Evolutionary conservation across 805 yeast genomes (phyloP).

Genomic region (Ogataea chonburiensis): DNA sequence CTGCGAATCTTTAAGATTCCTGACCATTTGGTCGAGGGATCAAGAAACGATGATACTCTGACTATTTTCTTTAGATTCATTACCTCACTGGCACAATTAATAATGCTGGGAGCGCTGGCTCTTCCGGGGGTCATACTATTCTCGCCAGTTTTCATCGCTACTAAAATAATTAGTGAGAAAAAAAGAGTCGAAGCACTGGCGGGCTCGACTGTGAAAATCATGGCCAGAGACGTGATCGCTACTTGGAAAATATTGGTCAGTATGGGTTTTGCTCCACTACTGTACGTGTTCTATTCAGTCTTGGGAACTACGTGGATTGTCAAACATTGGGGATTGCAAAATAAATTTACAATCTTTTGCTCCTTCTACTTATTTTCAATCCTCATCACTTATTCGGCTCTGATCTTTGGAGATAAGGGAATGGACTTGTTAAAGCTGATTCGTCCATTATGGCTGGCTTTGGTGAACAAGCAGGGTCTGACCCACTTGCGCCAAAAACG

Average conservation of each 20-base stretch:
- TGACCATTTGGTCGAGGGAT: constrained; percentile 58
- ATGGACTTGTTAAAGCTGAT: constrained; percentile 82
- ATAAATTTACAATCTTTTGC: constrained; percentile 33
- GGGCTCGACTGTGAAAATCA: constrained; percentile 83
- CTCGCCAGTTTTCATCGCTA: constrained; percentile 80
- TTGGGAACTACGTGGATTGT: constrained; percentile 45
- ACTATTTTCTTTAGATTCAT: constrained; percentile 27
- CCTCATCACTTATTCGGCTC: constrained; percentile 81
- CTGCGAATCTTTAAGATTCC: constrained; percentile 50
- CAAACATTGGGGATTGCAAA: constrained; percentile 21
- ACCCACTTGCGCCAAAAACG: constrained; percentile 61
- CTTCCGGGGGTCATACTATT: constrained; percentile 88
- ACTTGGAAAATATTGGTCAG: constrained; percentile 95
- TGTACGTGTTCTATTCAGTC: constrained; percentile 78
- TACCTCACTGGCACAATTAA: constrained; percentile 42
- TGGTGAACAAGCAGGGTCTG: constrained; percentile 57
- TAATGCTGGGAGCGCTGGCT: constrained; percentile 59
- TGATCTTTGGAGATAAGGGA: constrained; percentile 90
- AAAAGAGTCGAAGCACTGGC: constrained; percentile 82
- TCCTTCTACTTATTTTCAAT: constrained; percentile 65
- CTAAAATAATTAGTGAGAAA: constrained; percentile 67
- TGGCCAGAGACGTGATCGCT: constrained; percentile 92
- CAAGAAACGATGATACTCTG: constrained; percentile 25
- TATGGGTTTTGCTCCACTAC: constrained; percentile 82
- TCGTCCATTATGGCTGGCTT: constrained; percentile 71